Percentiles rank a stretch among this genome's conserved stretches.
These are phyloP conservation scores for Cercospora zeae-maydis DNA, from an alignment of 2,329 filamentous ascomycete genomes.

Conservation along the genomic window DNA sequence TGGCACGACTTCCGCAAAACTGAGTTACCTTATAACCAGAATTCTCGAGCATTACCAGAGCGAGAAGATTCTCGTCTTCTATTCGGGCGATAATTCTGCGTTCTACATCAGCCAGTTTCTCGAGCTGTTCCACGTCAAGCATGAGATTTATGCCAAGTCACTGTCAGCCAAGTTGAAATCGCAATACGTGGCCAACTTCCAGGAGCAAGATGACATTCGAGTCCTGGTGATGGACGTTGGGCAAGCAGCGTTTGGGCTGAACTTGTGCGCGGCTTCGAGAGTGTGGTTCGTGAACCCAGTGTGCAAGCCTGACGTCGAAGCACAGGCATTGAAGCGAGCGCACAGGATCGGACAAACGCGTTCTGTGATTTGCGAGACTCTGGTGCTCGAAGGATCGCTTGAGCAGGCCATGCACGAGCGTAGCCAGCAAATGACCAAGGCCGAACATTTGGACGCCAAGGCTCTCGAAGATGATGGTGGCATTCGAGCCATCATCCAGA, in stretches of 20 bases:
- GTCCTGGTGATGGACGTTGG: conserved; percentile 89
- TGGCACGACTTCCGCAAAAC: conserved; percentile 81
- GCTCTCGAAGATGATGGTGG: conserved; percentile 56
- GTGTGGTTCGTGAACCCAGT: conserved; percentile 90
- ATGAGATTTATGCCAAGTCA: conserved; percentile 64
- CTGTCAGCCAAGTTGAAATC: conserved; percentile 61
- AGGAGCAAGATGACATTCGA: conserved; percentile 63
- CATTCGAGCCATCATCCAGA: conserved; percentile 58
- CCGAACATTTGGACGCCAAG: conserved; percentile 54
- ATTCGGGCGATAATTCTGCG: conserved; percentile 81
- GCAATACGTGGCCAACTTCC: conserved; percentile 76
- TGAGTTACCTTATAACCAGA: conserved; percentile 77
- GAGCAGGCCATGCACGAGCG: conserved; percentile 80
- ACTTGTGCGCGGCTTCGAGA: conserved; percentile 76
- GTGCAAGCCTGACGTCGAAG: conserved; percentile 77
- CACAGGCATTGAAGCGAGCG: conserved; percentile 86
- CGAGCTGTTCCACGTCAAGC: conserved; percentile 64
- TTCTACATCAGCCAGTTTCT: conserved; percentile 81
- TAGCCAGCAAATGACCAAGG: conserved; percentile 68
- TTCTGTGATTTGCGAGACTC: conserved; percentile 77
- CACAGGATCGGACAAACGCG: conserved; percentile 80
- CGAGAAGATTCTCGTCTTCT: conserved; percentile 91
- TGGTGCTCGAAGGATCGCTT: conserved; percentile 74
- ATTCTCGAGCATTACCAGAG: conserved; percentile 63
- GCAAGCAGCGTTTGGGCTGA: conserved; percentile 82